Conservation (phyloP, 2,329 filamentous ascomycete genomes). For the Keithomyces neogunnii region DNA sequence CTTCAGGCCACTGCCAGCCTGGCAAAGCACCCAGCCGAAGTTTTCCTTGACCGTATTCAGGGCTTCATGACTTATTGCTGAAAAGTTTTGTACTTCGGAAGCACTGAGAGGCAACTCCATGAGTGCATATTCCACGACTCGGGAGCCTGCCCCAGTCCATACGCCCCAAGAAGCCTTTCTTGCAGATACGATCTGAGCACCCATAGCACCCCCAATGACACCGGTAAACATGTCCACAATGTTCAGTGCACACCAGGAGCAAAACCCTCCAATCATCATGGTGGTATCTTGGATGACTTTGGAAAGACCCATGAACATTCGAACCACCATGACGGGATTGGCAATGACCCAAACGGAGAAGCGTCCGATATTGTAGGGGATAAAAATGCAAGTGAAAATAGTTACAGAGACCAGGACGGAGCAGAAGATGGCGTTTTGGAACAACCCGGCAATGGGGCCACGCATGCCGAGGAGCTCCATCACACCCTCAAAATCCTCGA, state of each 20-base stretch:
- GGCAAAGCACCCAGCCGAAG: slow-evolving; percentile 31
- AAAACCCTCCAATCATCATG: slow-evolving; percentile 54
- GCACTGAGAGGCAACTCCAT: slow-evolving; percentile 43
- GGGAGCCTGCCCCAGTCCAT: slow-evolving; percentile 32
- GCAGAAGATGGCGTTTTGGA: slow-evolving; percentile 94
- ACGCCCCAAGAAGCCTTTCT: slow-evolving; percentile 34
- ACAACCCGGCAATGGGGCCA: slow-evolving; percentile 77
- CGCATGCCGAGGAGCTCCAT: slow-evolving; percentile 96
- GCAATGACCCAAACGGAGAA: slow-evolving; percentile 71
- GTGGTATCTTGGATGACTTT: slow-evolving; percentile 71
- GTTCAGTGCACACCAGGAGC: slow-evolving; percentile 34
- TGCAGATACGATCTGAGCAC: slow-evolving; percentile 19
- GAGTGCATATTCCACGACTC: slow-evolving; percentile 41
- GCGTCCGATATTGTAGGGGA: slow-evolving; percentile 89
- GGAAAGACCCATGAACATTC: slow-evolving; percentile 62
- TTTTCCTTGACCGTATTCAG: slow-evolving; percentile 51
- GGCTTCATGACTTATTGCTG: slow-evolving; percentile 65
- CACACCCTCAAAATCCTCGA: slow-evolving; percentile 91
- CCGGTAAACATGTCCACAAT: slow-evolving; percentile 28
- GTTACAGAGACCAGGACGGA: slow-evolving; percentile 82
- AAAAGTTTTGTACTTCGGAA: slow-evolving; percentile 67
- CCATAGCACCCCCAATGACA: slow-evolving; percentile 23
- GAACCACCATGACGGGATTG: slow-evolving; percentile 69
- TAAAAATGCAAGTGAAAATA: slow-evolving; percentile 75
- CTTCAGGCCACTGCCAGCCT: slow-evolving; percentile 26